Percentiles rank a stretch among this genome's conserved stretches.
Evolutionary conservation across 768 basidiomycete species (phyloP).

Genomic region (button mushroom (Agaricus bisporus)): DNA sequence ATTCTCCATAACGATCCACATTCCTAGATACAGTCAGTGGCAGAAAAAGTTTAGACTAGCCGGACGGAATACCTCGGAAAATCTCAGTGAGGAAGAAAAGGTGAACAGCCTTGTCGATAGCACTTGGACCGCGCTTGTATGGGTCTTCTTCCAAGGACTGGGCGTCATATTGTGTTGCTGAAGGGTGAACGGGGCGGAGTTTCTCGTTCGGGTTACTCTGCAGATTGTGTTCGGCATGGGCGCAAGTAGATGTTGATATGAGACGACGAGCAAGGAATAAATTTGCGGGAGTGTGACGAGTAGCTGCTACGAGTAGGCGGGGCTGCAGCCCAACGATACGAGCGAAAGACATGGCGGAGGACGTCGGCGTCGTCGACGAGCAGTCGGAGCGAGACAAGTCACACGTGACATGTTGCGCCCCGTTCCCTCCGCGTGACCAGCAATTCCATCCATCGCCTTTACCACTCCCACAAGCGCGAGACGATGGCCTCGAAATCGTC

Average conservation of each 20-base stretch:
- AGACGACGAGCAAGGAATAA: slow-evolving; percentile 43
- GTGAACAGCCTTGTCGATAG: slow-evolving; percentile 93
- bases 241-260: slow-evolving; percentile 37
- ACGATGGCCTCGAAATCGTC: slow-evolving; percentile 39
- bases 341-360: slow-evolving; percentile 48
- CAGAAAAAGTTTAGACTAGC: background rate
- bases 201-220: slow-evolving; percentile 33
- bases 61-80: slow-evolving; percentile 60
- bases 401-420: slow-evolving; percentile 21
- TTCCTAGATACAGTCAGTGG: slow-evolving; percentile 50
- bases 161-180: slow-evolving; percentile 26
- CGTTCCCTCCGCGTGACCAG: slow-evolving; percentile 41
- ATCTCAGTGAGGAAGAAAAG: slow-evolving; percentile 99
- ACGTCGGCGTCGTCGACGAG: slow-evolving; percentile 34
- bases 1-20: slow-evolving; percentile 95
- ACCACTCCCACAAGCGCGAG: background rate
- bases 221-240: slow-evolving; percentile 31
- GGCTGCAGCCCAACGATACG: slow-evolving; percentile 49
- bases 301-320: slow-evolving; percentile 30
- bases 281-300: slow-evolving; percentile 24
- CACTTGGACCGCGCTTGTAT: slow-evolving; percentile 77
- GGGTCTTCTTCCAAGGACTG: slow-evolving; percentile 54
- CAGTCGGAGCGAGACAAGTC: slow-evolving; percentile 27
- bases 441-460: slow-evolving; percentile 22
- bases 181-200: slow-evolving; percentile 18